Evolutionary conservation across 73 alveolate genomes (phyloP).

Genomic region (Symbiodinium natans): DNA sequence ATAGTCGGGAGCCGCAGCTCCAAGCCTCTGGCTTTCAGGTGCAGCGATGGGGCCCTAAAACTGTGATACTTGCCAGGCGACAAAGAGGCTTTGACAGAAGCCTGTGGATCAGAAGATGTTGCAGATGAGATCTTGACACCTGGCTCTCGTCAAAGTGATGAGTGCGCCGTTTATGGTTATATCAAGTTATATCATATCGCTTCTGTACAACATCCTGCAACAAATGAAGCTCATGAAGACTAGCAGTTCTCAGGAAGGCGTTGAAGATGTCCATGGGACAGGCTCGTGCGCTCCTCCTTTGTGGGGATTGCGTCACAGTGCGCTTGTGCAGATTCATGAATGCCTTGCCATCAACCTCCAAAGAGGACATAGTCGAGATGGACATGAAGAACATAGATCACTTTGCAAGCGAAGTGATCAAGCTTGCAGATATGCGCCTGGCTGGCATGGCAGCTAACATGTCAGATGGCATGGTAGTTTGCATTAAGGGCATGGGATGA

Average conservation of each 20-base stretch:
- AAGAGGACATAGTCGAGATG: conserved; percentile 79
- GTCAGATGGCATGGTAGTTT: too few relatives aligned
- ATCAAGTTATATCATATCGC: too few relatives aligned
- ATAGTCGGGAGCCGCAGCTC: too few relatives aligned
- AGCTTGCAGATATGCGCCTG: conserved; percentile 62
- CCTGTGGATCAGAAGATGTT: conserved; percentile 84
- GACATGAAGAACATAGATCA: conserved; percentile 94
- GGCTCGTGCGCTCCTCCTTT: neutral
- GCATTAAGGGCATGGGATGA: neutral
- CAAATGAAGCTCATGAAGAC: neutral
- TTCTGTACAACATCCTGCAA: too few relatives aligned
- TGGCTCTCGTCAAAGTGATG: neutral
- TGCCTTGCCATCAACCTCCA: too few relatives aligned
- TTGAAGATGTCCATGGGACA: conserved; percentile 94
- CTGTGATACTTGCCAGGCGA: conserved; percentile 43
- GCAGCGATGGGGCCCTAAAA: too few relatives aligned
- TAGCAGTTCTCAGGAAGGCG: conserved; percentile 31
- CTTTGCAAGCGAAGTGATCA: conserved; percentile 87
- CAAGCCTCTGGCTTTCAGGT: too few relatives aligned
- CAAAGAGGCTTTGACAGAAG: conserved; percentile 55
- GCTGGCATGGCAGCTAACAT: neutral
- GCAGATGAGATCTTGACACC: conserved; percentile 67
- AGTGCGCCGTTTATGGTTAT: too few relatives aligned
- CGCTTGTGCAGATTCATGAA: neutral
- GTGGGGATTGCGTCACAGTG: neutral